Conservation (phyloP, 2,329 filamentous ascomycete species). For the Escovopsis sp. region DNA sequence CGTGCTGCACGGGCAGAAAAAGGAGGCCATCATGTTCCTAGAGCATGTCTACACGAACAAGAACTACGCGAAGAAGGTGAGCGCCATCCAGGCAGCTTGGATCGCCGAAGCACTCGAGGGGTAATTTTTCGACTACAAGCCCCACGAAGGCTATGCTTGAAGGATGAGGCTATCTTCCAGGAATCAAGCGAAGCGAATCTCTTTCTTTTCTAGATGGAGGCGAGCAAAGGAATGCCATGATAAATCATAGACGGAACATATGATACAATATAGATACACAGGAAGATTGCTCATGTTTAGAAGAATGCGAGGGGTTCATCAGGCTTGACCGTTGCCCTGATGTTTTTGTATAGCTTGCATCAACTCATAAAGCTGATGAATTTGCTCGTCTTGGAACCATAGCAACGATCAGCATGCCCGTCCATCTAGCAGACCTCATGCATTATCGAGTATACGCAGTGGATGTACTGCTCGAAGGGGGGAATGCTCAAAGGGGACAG, state of each 20-base stretch:
- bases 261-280: background rate
- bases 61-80: slow-evolving; percentile 53
- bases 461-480: no score
- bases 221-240: no score
- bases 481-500: slow-evolving; percentile 3
- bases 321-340: slow-evolving; percentile 11
- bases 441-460: no score
- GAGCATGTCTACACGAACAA: slow-evolving; percentile 52
- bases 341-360: slow-evolving; percentile 60
- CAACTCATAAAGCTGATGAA: slow-evolving; percentile 85
- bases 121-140: background rate
- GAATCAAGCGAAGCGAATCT: no score
- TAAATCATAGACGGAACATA: background rate
- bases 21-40: slow-evolving; percentile 52
- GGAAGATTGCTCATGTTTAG: no score
- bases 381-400: slow-evolving; percentile 62
- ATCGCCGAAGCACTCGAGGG: slow-evolving; percentile 33
- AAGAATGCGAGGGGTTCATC: slow-evolving; percentile 4
- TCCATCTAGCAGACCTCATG: no score
- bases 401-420: background rate
- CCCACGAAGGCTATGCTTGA: background rate
- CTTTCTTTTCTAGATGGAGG: no score
- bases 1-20: slow-evolving; percentile 45
- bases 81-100: slow-evolving; percentile 44
- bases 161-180: no score